Base-by-base conservation (phyloP, 257 asterid species). In the Pogostemon cablin region DNA sequence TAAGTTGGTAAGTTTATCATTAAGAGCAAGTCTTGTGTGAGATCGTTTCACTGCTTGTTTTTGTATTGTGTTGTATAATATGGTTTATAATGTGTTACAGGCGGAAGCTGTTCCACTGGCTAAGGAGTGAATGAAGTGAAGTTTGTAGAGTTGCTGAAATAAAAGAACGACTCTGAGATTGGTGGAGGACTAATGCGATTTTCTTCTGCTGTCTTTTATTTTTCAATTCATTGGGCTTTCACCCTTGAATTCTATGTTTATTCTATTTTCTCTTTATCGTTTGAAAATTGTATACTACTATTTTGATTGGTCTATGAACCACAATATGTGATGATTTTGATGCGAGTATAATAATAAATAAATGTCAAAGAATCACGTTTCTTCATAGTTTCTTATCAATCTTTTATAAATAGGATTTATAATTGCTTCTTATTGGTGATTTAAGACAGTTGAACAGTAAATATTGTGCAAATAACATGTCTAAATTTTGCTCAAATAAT, bases 41-140 rank as follows among this genome's bases (percentile, higher is more conserved):
- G 25, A 1, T 0, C 1, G 25, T 20, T 20, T 20, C 25, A 20
- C 25, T 20, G 1, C 25, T 20, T 1, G 25, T 20, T 20, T 20
- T 20, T 0, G 44, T 47, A 47, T 47, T 47, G 12, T 47, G 6
- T 50, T 12, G 58, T 9, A 12, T 9, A 9, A 15, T 41, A 15
- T 42, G 54, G 61, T 59, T 43, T 44, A 1, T 44, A 34, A 44
- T 62, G 4, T 50, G 40, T 40, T 80, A 60, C 79, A 92, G 96
- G 98, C 98, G 47, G 93, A 86, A 73, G 85, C 89, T 62, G 98
- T 92, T 65, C 98, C 97, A 35, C 37, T 64, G 82, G 96, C 98
- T 61, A 83, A 40, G 52, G 98, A 92, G 84, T 89, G 64, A 75
- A 62, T 1, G 40, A 17, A 58, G 7, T 43, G 63, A 42, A 32